Percentiles rank a stretch among this genome's conserved stretches.
Conservation (phyloP, 805 yeast species). For the Brettanomyces sp. region DNA sequence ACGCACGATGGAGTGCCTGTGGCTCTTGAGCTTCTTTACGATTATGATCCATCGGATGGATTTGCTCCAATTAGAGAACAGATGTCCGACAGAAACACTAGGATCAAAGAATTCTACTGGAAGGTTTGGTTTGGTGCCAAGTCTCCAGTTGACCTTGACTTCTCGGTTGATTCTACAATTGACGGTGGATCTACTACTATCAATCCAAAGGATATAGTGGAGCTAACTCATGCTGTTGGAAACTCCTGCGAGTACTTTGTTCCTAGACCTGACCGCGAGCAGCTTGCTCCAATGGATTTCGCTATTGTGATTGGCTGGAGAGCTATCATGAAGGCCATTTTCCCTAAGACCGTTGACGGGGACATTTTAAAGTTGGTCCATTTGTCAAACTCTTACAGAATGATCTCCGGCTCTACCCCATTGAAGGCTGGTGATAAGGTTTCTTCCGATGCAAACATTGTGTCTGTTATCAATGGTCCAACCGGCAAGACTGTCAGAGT, state of each 20-base stretch:
- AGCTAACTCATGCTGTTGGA: slow-evolving; percentile 94
- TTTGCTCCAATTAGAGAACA: slow-evolving; percentile 90
- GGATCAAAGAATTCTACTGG: slow-evolving; percentile 97
- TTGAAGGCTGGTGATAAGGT: slow-evolving; percentile 83
- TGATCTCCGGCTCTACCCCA: slow-evolving; percentile 87
- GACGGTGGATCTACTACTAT: slow-evolving; percentile 62
- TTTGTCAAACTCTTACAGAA: slow-evolving; percentile 86
- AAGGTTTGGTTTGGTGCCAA: slow-evolving; percentile 80
- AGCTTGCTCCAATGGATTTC: slow-evolving; percentile 97
- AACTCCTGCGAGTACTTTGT: slow-evolving; percentile 96
- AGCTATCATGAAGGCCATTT: slow-evolving; percentile 95
- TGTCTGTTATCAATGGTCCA: slow-evolving; percentile 82
- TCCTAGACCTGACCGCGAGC: slow-evolving; percentile 71
- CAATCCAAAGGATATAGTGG: slow-evolving; percentile 70
- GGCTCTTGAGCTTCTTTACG: slow-evolving; percentile 68
- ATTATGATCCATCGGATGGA: slow-evolving; percentile 78
- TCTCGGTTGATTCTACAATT: slow-evolving; percentile 63
- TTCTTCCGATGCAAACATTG: slow-evolving; percentile 72
- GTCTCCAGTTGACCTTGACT: slow-evolving; percentile 53
- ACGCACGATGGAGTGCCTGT: slow-evolving; percentile 69
- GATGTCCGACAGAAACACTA: slow-evolving; percentile 80
- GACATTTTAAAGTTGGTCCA: slow-evolving; percentile 91
- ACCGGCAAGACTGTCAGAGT: slow-evolving; percentile 96
- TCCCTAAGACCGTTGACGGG: slow-evolving; percentile 95
- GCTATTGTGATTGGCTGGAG: slow-evolving; percentile 98